Evolutionary conservation across 768 basidiomycete genomes (phyloP).

Genomic region (Inosperma sp.): DNA sequence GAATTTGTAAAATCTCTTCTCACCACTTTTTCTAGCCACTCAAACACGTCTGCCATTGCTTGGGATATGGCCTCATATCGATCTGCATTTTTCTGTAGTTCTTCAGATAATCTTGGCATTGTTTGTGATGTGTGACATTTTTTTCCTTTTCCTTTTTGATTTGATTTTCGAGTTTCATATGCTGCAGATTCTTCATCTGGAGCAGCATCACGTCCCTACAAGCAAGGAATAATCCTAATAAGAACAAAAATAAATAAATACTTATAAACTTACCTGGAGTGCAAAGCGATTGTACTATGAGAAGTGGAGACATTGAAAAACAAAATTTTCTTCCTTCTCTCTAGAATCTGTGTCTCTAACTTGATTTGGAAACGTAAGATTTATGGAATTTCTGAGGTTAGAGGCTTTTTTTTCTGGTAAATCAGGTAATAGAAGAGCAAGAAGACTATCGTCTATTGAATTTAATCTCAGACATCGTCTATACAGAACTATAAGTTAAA

Average conservation of each 20-base stretch:
- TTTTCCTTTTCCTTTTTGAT: too few relatives aligned
- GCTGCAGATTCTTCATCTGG: too few relatives aligned
- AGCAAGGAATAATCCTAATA: too few relatives aligned
- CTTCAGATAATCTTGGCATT: too few relatives aligned
- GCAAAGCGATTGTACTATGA: not conserved
- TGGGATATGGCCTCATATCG: not conserved
- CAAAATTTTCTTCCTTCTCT: not conserved
- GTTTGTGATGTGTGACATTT: too few relatives aligned
- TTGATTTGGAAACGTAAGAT: not conserved
- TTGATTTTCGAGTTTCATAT: too few relatives aligned
- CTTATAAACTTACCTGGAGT: not conserved
- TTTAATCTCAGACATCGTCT: too few relatives aligned
- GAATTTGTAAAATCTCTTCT: not conserved
- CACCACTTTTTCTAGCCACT: not conserved
- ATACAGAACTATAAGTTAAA: too few relatives aligned
- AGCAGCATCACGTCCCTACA: too few relatives aligned
- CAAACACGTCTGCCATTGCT: not conserved
- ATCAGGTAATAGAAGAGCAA: not conserved
- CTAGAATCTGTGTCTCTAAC: not conserved
- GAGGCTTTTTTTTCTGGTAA: not conserved
- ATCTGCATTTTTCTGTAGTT: too few relatives aligned
- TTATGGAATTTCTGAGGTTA: not conserved
- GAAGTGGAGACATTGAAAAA: not conserved
- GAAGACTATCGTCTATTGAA: not conserved
- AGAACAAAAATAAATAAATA: not conserved